Base-by-base conservation (phyloP, 2,329 filamentous ascomycete genomes). In the Beauveria brongniartii region DNA sequence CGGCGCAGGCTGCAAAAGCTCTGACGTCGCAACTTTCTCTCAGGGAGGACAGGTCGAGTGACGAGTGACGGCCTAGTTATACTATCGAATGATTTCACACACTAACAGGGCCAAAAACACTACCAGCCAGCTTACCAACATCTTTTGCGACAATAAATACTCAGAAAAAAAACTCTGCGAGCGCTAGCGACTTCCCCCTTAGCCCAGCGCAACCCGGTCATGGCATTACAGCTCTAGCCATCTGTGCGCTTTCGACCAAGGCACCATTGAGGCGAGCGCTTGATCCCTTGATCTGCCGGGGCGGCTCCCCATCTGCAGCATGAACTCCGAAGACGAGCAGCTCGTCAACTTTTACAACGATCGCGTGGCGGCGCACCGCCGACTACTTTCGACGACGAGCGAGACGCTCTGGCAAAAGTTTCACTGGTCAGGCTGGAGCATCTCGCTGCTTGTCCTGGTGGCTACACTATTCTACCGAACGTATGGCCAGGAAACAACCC, bases 291-390 rank as follows among this genome's bases (percentile, higher is more conserved):
- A 57, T 28, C n/a, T 46, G 6, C 20, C 41, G 28, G 41, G 57
- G 59, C 62, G 55, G 60, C 46, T 56, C 56, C 61, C 54, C 62
- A 65, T 59, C 57, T 66, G 63, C 67, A 71, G 71, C 64, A 75
- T 75, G 73, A 72, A 65, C 70, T 67, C 68, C 64, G 68, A 68
- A 65, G 64, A 71, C 63, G 63, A 66, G 61, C 65, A 69, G 52
- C 72, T 72, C 65, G 68, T 70, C 46, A 68, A 64, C 55, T 73
- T 73, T 61, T 73, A 75, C 67, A 69, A 74, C 68, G 69, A 71
- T 65, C 70, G 69, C 62, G 68, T 73, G 64, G 65, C 64, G 48
- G 72, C 70, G 61, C 67, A 69, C 65, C 72, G 69, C 65, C 70
- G 70, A 46, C 62, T 70, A 60, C 65, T 68, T 64, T 58, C 67